These are phyloP conservation scores for Claviceps digitariae DNA, from an alignment of 2,329 filamentous ascomycete species.

Conservation along the genomic window DNA sequence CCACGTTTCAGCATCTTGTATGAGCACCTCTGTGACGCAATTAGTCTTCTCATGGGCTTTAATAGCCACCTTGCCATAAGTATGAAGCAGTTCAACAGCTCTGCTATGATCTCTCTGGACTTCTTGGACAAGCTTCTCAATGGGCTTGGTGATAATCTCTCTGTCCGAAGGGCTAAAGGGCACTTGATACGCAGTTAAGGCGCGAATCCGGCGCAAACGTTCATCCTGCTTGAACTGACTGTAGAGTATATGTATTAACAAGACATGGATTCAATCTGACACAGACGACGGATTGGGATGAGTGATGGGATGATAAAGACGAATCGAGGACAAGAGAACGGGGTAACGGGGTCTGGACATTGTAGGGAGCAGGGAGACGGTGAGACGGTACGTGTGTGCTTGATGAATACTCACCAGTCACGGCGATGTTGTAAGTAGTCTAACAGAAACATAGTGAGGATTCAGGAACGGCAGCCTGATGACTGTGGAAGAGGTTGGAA, in stretches of 20 bases:
- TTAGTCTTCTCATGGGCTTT: constrained; percentile 80
- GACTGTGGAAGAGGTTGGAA: neutral
- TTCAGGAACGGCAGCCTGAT: neutral
- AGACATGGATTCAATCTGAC: constrained; percentile 4
- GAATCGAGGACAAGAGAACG: neutral
- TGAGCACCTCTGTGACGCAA: constrained; percentile 76
- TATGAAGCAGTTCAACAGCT: constrained; percentile 61
- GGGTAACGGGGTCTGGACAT: neutral
- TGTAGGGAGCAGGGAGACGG: neutral
- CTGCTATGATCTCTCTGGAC: constrained; percentile 56
- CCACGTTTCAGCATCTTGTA: constrained; percentile 68
- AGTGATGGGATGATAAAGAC: neutral
- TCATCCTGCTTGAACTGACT: constrained; percentile 73
- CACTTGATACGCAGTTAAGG: constrained; percentile 51
- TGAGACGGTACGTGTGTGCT: constrained; percentile 1
- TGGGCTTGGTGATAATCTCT: constrained; percentile 56
- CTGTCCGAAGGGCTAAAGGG: constrained; percentile 52
- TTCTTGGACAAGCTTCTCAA: constrained; percentile 63
- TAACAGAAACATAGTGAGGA: constrained; percentile 25
- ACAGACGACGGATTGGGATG: neutral
- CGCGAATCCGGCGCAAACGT: constrained; percentile 53
- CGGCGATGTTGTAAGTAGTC: constrained; percentile 56
- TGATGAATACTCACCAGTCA: constrained; percentile 42
- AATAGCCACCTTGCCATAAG: constrained; percentile 77
- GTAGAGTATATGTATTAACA: constrained; percentile 14